Evolutionary conservation across 1,139 yeast genomes (phyloP).

Genomic region (Sugiyamaella neomexicana): DNA sequence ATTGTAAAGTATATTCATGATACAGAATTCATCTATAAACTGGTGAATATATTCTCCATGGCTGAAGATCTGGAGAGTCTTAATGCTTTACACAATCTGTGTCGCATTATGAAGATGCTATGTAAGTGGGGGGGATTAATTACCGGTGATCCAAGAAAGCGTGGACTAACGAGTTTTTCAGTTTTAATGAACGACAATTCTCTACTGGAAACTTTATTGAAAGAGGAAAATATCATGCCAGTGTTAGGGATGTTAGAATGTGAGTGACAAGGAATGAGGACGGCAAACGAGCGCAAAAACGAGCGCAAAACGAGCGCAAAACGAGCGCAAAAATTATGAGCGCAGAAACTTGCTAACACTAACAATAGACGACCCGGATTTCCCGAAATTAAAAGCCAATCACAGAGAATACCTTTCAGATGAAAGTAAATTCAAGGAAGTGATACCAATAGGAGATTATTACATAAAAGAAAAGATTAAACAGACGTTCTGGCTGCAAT

Average conservation of each 20-base stretch:
- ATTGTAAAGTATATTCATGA: conserved; percentile 36
- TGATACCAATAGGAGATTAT: conserved; percentile 60
- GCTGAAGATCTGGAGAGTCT: conserved; percentile 57
- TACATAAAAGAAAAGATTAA: conserved; percentile 58
- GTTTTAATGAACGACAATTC: conserved; percentile 69
- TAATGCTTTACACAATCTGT: conserved; percentile 58
- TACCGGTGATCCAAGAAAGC: too few relatives aligned
- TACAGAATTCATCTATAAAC: conserved; percentile 51
- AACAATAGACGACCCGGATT: conserved; percentile 68
- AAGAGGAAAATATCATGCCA: conserved; percentile 61
- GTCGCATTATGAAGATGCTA: conserved; percentile 66
- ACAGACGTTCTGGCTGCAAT: conserved; percentile 73
- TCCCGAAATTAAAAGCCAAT: conserved; percentile 74
- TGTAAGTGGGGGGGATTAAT: conserved; percentile 28
- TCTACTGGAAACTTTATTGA: conserved; percentile 65
- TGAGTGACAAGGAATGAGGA: conserved; percentile 15
- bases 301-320: too few relatives aligned
- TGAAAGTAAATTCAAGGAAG: conserved; percentile 65
- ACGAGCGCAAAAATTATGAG: too few relatives aligned
- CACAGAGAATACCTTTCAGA: conserved; percentile 65
- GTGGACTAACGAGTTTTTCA: conserved; percentile 31
- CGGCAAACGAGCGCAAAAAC: too few relatives aligned
- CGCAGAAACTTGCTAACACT: too few relatives aligned
- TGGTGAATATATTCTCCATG: conserved; percentile 53
- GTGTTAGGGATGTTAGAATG: conserved; percentile 81